Base-by-base conservation (phyloP, 2,329 filamentous ascomycete genomes). In the Colletotrichum eremochloae region DNA sequence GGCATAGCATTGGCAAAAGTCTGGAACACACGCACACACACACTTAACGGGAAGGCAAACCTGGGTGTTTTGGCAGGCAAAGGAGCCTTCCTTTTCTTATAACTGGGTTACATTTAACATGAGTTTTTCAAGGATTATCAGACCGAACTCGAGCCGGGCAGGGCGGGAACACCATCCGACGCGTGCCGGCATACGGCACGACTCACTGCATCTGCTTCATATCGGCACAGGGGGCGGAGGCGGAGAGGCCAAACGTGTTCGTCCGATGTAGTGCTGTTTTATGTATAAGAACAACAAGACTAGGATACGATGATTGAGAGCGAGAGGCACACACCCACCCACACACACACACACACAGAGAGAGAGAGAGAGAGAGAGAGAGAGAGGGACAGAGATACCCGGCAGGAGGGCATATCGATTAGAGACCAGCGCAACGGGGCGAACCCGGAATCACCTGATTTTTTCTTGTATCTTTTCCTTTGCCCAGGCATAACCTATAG, bases 401-500 rank as follows among this genome's bases (percentile, higher is more conserved):
- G 14, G 44, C 11, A 20, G 8, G 31, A 50, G 31, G 46, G 44
- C 29, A 62, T 36, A 31, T 48, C 44, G 20, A 50, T 62, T 62
- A 62, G 58, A 62, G 36, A 1, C 18, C 31, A 50, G 20, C 42
- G 18, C 12, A 50, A 50, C 44, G 58, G 58, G 42, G 58, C 58
- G 20, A 62, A 31, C 58, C 58, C 58, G 42, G 44, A 48, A 46
- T 38, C 46, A 48, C 44, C 58, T n/a, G 57, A n/a, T 24, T 15
- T 48, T 48, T 48, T 24, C 7, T n/a, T n/a, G 8, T 1, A n/a
- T 48, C 36, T 31, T 14, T 46, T 46, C 20, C 15, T 33, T 48
- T 50, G 31, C 29, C n/a, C 46, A 11, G 9, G 8, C 31, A 14
- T 50, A 24, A 24, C 24, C 42, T 44, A 18, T 29, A 31, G 12